Percentiles rank a stretch among this genome's conserved stretches.
Evolutionary conservation across 164 flowering plant genomes (phyloP).

Genomic region (Piper betle): DNA sequence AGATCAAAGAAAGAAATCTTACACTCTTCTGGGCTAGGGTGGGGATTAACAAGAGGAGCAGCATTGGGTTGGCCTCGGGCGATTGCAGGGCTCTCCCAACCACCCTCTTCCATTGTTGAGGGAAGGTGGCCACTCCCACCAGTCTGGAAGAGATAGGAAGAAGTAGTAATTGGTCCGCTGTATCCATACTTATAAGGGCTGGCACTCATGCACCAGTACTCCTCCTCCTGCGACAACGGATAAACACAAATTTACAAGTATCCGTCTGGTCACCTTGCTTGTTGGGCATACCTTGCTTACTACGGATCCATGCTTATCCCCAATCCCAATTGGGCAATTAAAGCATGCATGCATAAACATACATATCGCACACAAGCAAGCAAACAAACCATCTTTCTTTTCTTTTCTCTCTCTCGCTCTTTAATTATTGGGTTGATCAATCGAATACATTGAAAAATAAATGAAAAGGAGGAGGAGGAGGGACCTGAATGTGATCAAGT

Average conservation of each 20-base stretch:
- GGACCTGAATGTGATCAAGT: slow-evolving; percentile 39
- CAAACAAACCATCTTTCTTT: no score
- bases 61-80: slow-evolving; percentile 28
- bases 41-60: slow-evolving; percentile 22
- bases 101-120: slow-evolving; percentile 26
- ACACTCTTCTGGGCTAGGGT: slow-evolving; percentile 37
- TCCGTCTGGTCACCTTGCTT: not conserved
- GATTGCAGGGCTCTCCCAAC: slow-evolving; percentile 25
- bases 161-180: slow-evolving; percentile 35
- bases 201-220: slow-evolving; percentile 37
- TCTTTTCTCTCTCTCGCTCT: no score
- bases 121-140: slow-evolving; percentile 27
- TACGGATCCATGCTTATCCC: no score
- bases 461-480: not conserved
- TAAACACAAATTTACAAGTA: no score
- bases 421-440: not conserved
- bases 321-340: no score
- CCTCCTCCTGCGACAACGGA: slow-evolving; percentile 38
- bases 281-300: not conserved
- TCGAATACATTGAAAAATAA: not conserved
- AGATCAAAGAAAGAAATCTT: slow-evolving; percentile 22
- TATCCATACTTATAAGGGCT: slow-evolving; percentile 49
- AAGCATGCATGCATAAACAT: no score
- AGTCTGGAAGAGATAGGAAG: slow-evolving; percentile 35
- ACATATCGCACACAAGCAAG: no score